Percentiles rank a stretch among this genome's conserved stretches.
These are phyloP conservation scores for Lichtheimia ramosa DNA, from an alignment of 371 early-diverging fungal species.

Conservation along the genomic window DNA sequence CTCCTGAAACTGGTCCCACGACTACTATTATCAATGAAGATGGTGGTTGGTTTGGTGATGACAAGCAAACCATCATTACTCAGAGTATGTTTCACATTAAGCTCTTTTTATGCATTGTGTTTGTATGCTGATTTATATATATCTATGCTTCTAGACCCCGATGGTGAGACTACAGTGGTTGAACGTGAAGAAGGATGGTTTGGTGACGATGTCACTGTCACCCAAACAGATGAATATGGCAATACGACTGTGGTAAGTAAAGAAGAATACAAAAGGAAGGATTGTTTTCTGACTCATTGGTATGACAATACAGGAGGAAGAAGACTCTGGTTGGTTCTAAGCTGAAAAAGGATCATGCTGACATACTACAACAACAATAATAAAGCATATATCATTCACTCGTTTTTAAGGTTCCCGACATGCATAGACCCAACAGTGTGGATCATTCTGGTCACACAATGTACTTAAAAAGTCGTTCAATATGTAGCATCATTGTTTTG, in stretches of 20 bases:
- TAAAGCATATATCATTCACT: neutral
- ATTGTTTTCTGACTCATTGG: too few relatives aligned
- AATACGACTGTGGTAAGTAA: slow-evolving; percentile 23
- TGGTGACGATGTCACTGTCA: slow-evolving; percentile 16
- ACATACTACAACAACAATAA: too few relatives aligned
- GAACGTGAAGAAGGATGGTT: slow-evolving; percentile 14
- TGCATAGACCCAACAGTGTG: too few relatives aligned
- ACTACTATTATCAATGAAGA: slow-evolving; percentile 44
- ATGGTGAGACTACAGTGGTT: slow-evolving; percentile 10
- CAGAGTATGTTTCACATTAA: slow-evolving; percentile 16
- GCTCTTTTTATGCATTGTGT: neutral
- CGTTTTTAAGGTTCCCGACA: neutral
- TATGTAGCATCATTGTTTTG: too few relatives aligned
- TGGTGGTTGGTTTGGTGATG: slow-evolving; percentile 35
- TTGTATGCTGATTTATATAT: too few relatives aligned
- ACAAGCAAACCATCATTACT: slow-evolving; percentile 33
- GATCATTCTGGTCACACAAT: too few relatives aligned
- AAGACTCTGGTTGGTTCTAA: slow-evolving; percentile 24
- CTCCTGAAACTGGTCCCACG: slow-evolving; percentile 16
- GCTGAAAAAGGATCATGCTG: neutral
- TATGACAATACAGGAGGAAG: slow-evolving; percentile 15
- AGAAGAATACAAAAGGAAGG: neutral
- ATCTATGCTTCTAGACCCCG: slow-evolving; percentile 2
- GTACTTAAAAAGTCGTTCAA: too few relatives aligned
- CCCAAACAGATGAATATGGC: slow-evolving; percentile 34